Evolutionary conservation across 1,139 yeast species (phyloP).

Genomic region (Yamadazyma blattariae): DNA sequence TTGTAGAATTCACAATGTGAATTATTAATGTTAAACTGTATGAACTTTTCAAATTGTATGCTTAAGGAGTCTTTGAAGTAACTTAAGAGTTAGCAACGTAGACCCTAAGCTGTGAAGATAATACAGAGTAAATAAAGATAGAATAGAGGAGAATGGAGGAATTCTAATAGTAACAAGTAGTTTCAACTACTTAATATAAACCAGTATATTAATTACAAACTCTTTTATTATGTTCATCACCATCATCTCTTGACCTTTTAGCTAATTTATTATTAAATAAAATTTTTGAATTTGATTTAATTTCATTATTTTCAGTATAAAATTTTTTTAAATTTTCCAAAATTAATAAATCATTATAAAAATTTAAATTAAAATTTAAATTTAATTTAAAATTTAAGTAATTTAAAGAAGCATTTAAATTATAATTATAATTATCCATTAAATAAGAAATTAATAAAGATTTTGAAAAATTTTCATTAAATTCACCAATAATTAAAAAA

Average conservation of each 20-base stretch:
- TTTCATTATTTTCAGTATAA: constrained; percentile 29
- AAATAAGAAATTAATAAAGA: constrained; percentile 37
- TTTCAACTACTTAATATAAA: neutral
- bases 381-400: constrained; percentile 14
- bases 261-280: constrained; percentile 32
- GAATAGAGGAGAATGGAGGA: too few species aligned
- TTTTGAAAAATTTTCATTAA: constrained; percentile 33
- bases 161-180: neutral
- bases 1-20: too few species aligned
- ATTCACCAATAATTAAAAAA: constrained; percentile 35
- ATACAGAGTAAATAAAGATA: too few species aligned
- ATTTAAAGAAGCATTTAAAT: constrained; percentile 28
- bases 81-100: too few species aligned
- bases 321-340: constrained; percentile 42
- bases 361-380: constrained; percentile 27
- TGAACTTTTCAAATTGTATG: too few species aligned
- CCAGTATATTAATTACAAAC: constrained; percentile 1
- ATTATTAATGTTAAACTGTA: too few species aligned
- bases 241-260: constrained; percentile 30
- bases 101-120: too few species aligned
- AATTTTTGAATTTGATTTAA: constrained; percentile 28
- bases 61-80: too few species aligned
- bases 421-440: constrained; percentile 42
- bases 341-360: constrained; percentile 41
- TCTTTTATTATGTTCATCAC: constrained; percentile 7